These are phyloP conservation scores for Hypomontagnella submonticulosa DNA, from an alignment of 495 filamentous ascomycete species.

Conservation along the genomic window DNA sequence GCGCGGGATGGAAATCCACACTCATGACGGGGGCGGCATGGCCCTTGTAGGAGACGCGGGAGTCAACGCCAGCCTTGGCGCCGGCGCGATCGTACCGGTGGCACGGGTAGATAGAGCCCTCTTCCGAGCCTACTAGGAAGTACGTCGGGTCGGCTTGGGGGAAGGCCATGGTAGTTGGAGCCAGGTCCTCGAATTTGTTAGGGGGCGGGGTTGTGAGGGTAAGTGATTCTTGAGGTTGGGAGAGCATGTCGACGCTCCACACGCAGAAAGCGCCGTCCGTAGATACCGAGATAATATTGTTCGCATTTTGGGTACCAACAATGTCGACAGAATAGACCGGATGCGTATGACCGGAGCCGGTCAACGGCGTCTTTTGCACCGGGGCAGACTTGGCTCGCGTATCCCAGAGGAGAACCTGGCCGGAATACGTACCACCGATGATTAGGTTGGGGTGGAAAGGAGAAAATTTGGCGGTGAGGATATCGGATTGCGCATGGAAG, in stretches of 20 bases:
- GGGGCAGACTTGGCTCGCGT: conserved; percentile 87
- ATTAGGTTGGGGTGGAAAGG: conserved; percentile 97
- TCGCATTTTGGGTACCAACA: conserved; percentile 97
- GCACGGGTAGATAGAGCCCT: conserved; percentile 94
- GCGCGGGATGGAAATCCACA: conserved; percentile 91
- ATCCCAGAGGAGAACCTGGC: conserved; percentile 98
- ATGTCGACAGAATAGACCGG: conserved; percentile 96
- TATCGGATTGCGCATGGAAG: conserved; percentile 95
- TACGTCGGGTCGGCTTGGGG: conserved; percentile 95
- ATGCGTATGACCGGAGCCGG: conserved; percentile 92
- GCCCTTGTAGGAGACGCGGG: conserved; percentile 82
- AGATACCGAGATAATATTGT: conserved; percentile 95
- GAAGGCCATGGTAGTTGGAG: conserved; percentile 97
- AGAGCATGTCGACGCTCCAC: conserved; percentile 97
- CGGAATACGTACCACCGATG: conserved; percentile 92
- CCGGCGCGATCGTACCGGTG: conserved; percentile 97
- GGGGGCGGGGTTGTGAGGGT: conserved; percentile 87
- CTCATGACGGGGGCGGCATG: conserved; percentile 96
- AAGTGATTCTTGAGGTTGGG: conserved; percentile 91
- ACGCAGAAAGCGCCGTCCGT: conserved; percentile 97
- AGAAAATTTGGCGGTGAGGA: conserved; percentile 94
- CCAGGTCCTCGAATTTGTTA: conserved; percentile 90
- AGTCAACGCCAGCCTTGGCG: conserved; percentile 93
- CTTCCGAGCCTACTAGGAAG: conserved; percentile 96
- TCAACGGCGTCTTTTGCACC: conserved; percentile 94